Evolutionary conservation across 2,329 filamentous ascomycete species (phyloP).

Genomic region (Trichoderma guizhouense): DNA sequence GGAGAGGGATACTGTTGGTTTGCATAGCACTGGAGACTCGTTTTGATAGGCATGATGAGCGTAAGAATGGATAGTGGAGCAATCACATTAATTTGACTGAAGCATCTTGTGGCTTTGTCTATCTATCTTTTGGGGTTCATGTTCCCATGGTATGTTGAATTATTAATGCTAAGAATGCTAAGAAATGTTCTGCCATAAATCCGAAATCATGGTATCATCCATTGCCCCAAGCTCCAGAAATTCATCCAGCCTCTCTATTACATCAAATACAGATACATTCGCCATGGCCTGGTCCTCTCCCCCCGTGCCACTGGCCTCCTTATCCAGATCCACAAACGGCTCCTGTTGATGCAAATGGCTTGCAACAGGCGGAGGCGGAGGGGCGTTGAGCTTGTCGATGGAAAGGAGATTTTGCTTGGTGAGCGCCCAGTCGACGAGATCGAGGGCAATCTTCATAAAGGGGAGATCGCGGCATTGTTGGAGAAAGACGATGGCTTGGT

Average conservation of each 20-base stretch:
- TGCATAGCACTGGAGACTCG: background rate
- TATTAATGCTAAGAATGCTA: background rate
- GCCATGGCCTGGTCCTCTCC: background rate
- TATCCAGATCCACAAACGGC: background rate
- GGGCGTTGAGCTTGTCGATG: background rate
- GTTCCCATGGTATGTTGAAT: background rate
- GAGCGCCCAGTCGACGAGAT: background rate
- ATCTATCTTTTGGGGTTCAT: background rate
- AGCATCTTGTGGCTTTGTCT: background rate
- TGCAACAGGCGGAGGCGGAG: background rate
- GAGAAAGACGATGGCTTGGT: conserved; percentile 4
- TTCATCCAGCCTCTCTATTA: background rate
- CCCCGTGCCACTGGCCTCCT: background rate
- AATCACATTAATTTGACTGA: background rate
- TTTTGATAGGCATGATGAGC: background rate
- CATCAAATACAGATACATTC: background rate
- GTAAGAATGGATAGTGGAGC: background rate
- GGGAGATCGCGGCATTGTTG: background rate
- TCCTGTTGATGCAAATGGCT: background rate
- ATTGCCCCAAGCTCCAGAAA: background rate
- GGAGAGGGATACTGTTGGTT: conserved; percentile 1
- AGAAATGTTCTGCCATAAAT: background rate
- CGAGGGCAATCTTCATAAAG: background rate
- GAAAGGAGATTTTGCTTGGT: background rate
- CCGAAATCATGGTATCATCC: background rate